Percentiles rank a stretch among this genome's conserved stretches.
These are phyloP conservation scores for Trichoderma cornu-damae DNA, from an alignment of 2,329 filamentous ascomycete genomes.

Conservation along the genomic window DNA sequence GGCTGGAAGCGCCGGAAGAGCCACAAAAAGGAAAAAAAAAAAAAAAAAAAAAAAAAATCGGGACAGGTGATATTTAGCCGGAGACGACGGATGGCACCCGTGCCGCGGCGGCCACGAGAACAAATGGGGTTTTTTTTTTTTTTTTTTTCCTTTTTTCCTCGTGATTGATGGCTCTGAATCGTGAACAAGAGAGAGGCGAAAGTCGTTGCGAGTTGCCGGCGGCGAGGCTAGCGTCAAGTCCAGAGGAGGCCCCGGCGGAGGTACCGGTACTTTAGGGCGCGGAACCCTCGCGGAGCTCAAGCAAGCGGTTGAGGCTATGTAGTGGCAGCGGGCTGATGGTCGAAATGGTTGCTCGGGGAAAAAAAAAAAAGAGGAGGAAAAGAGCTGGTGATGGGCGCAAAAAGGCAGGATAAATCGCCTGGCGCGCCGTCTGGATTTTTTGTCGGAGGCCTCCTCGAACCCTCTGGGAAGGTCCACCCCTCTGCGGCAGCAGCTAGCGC, in stretches of 20 bases:
- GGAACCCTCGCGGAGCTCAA: not conserved
- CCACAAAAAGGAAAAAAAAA: too few species aligned
- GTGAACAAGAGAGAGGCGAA: not conserved
- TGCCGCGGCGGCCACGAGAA: not conserved
- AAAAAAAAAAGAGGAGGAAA: too few species aligned
- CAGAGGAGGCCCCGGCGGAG: not conserved
- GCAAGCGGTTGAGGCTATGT: not conserved
- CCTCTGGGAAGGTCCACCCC: too few species aligned
- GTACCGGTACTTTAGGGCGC: not conserved
- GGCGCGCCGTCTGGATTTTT: not conserved
- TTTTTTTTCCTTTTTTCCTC: not conserved
- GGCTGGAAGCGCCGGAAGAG: slow-evolving; percentile 16
- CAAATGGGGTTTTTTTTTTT: not conserved
- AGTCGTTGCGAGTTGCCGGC: not conserved
- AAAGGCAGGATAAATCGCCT: not conserved
- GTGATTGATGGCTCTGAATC: not conserved
- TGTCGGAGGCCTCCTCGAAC: slow-evolving; percentile 13
- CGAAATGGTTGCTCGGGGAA: too few species aligned
- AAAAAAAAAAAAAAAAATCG: too few species aligned
- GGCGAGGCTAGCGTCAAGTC: not conserved
- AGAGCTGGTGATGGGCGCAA: slow-evolving; percentile 1
- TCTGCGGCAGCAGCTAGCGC: not conserved
- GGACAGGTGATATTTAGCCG: not conserved
- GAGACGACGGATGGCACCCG: not conserved
- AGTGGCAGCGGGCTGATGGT: not conserved